Evolutionary conservation across 1,284 basidiomycete species (phyloP), one percentile per base, ranked within the genome.

Genomic region (Tilletia caries): DNA sequence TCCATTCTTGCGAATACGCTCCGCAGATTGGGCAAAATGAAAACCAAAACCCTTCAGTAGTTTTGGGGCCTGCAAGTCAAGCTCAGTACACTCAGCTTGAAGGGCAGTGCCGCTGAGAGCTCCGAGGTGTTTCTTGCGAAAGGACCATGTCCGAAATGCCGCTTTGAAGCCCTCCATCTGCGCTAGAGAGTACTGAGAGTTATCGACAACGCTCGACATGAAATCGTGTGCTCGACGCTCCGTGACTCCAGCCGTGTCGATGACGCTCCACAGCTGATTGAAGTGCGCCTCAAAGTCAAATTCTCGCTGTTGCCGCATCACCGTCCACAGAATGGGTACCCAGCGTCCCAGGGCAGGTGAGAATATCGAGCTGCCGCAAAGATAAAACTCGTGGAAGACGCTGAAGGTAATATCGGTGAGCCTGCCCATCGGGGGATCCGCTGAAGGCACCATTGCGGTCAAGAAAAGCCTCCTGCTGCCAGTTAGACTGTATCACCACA

Each of bases 231-330:
- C 58, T 20, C 15, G 13, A 10, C 27, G 15, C 15, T 20, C n/a
- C 18, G 18, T 18, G n/a, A 37, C 32, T 29, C 27, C n/a, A 15
- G 27, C 32, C 12, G 4, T 37, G 58, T 23, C 27, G 33, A 37
- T 32, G 20, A 13, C 32, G 27, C 8, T 20, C 37, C 37, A 62
- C 32, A 62, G 32, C 15, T 33, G 23, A 2, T 18, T 8, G 29
- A 62, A 62, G 33, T 33, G 58, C 18, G 27, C 58, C 27, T 10
- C 33, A n/a, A 62, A 62, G 58, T 62, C 58, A 33, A 32, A 15
- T 37, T 20, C 33, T n/a, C 29, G 20, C 58, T 62, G 58, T 2
- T n/a, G 58, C n/a, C 33, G 12, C 3, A 62, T 25, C 18, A 62
- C 58, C 5, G 58, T 62, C 27, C 27, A 62, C 12, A 62, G 33